phyloP scores from a whole-genome alignment of 163 green algal species.

The Scenedesmus sp. region DNA sequence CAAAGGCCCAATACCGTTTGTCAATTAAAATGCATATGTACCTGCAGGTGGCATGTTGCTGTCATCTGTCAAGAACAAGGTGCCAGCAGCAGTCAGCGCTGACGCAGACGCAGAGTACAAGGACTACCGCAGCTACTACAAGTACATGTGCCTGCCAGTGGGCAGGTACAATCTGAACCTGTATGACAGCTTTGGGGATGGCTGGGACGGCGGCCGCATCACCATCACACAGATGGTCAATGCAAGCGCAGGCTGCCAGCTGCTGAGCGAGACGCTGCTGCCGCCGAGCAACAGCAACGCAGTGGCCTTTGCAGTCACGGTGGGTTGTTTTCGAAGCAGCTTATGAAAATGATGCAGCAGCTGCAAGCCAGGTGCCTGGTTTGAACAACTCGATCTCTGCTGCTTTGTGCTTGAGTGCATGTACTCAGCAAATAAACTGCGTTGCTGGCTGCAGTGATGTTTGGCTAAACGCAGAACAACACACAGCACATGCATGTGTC shows the following conservation, averaged over 20 bases:
- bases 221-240: slow-evolving; percentile 10
- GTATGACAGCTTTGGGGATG: slow-evolving; percentile 53
- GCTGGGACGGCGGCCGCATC: slow-evolving; percentile 42
- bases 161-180: slow-evolving; percentile 35
- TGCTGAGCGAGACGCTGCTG: neutral
- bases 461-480: neutral
- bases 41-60: slow-evolving; percentile 33
- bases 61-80: neutral
- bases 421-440: neutral
- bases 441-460: neutral
- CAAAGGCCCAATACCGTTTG: neutral
- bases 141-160: slow-evolving; percentile 34
- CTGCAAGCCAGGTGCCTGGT: neutral
- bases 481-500: neutral
- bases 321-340: neutral
- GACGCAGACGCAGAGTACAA: slow-evolving; percentile 35
- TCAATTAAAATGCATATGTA: neutral
- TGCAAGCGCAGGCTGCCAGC: slow-evolving; percentile 15
- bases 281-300: neutral
- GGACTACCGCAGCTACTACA: slow-evolving; percentile 50
- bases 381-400: neutral
- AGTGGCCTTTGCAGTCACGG: neutral
- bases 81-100: slow-evolving; percentile 1
- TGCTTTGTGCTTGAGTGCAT: neutral
- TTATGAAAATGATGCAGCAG: neutral